Evolutionary conservation across 2,329 filamentous ascomycete species (phyloP), one percentile per base, ranked within the genome.

Genomic region (Scytalidium lignicola): DNA sequence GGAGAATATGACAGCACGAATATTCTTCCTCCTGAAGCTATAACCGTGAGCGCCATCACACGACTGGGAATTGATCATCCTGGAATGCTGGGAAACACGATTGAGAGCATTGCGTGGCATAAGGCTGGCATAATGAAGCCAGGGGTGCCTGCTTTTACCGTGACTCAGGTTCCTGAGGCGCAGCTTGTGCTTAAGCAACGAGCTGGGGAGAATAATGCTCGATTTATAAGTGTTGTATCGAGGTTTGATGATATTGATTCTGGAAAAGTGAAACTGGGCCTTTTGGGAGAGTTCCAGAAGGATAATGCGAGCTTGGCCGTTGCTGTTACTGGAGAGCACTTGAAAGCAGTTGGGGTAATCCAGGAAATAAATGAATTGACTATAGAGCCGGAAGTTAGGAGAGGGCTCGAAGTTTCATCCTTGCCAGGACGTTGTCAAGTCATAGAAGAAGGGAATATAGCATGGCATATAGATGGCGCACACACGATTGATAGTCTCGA

Each of bases 1-100:
- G 93, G 91, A 44, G 89, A 96, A 69, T 90, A 90, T 61, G 92
- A 97, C 63, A 86, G 87, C 22, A 99, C 93, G 9, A 97, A 97
- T 62, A 79, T 97, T 19, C 68, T 99, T 5, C 71, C 75, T 46
- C 64, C 68, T 10, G 74, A 75, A 0, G 48, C 70, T 0, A 73
- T 76, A 10, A 75, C 79, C 12, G 86, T 90, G 1, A 83, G 80
- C 6, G 85, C 83, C 0, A 83, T 96, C 32, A 85, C 90, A 18
- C 90, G 85, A 60, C 67, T 96, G 41, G 90, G 89, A 3, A 86
- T 96, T 52, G 91, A 96, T 60, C 91, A 96, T 66, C 83, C 86
- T 1, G 82, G 78, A 3, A 83, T 95, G 76, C 74, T 96, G 29
- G 91, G 91, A 10, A 75, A 79, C 32, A 91, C 89, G 0, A 78